These are phyloP conservation scores for Penicillium corylophilum DNA, from an alignment of 2,329 filamentous ascomycete genomes.

Conservation along the genomic window DNA sequence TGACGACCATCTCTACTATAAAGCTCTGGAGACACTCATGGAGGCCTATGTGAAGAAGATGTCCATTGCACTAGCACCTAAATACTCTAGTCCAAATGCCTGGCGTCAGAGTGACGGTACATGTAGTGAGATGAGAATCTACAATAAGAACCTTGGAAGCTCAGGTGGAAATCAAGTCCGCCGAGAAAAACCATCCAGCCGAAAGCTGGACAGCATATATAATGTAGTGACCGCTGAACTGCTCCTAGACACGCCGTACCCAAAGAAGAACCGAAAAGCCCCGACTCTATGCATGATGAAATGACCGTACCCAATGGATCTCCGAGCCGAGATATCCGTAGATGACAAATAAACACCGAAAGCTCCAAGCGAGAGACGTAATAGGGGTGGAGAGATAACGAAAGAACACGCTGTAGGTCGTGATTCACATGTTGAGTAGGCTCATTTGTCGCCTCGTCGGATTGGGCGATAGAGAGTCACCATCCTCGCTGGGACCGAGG, in stretches of 20 bases:
- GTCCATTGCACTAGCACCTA: background rate
- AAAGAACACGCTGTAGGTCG: background rate
- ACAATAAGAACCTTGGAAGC: background rate
- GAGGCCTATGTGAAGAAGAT: background rate
- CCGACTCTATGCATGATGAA: conserved; percentile 13
- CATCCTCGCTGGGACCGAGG: conserved; percentile 65
- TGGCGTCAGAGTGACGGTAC: background rate
- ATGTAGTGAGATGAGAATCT: background rate
- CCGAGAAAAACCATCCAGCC: background rate
- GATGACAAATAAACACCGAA: conserved; percentile 9
- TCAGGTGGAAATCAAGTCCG: background rate
- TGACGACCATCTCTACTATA: too few species aligned
- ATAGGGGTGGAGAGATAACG: conserved; percentile 1
- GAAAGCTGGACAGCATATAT: background rate
- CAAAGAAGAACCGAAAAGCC: conserved; percentile 3
- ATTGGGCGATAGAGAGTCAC: conserved; percentile 56
- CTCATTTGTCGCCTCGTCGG: conserved; percentile 73
- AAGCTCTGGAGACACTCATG: too few species aligned
- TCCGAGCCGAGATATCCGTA: background rate
- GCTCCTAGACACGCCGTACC: background rate
- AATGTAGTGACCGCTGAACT: conserved; percentile 18
- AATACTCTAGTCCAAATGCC: background rate
- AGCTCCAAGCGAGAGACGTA: background rate
- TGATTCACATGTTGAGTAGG: conserved; percentile 59
- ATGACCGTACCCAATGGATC: conserved; percentile 3